Base-by-base conservation (phyloP, 805 yeast species). In the Nakazawaea pomicola region DNA sequence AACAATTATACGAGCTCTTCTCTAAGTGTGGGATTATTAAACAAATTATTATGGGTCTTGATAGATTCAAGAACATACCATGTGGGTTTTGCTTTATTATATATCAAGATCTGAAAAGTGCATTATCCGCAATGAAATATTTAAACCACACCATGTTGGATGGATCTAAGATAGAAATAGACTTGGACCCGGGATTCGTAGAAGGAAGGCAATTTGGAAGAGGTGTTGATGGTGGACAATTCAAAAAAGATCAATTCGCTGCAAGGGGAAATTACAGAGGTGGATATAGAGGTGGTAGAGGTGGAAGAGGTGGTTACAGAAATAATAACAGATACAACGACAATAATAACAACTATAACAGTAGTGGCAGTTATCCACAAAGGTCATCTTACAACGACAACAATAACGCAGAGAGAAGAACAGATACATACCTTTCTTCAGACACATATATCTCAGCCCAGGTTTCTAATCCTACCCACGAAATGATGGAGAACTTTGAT, bases 131-230 rank as follows among this genome's bases (percentile, higher is more conserved):
- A 2, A 77, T 91, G 56, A 85, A 88, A 58, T 91, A 79, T 54
- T 65, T 93, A 37, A 80, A 86, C 50, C 82, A 79, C 41, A 88
- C 96, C 0, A 81, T 80, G 53, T 73, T 93, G 39, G 96, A 91
- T 55, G 95, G 90, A 38, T 79, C 86, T 46, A 67, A 72, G 29
- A 74, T 93, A 55, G 82, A 83, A 29, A 86, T 91, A 37, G 99
- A 93, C 63, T 68, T 95, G 52, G 99, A 93, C 56, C 96, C 97
- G 0, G 99, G 99, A 0, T 93, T 91, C 58, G 78, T 75, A 47
- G 97, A 91, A 52, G 99, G 99, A 1, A 72, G 99, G 49, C 98
- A 93, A 57, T 93, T 80, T 56, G 99, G 99, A 16, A 74, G 99
- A 54, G 98, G 98, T 34, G 72, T 75, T 12, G 80, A 77, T 46